phyloP scores from a whole-genome alignment of 805 yeast species.

The Candida rishiriensis region DNA sequence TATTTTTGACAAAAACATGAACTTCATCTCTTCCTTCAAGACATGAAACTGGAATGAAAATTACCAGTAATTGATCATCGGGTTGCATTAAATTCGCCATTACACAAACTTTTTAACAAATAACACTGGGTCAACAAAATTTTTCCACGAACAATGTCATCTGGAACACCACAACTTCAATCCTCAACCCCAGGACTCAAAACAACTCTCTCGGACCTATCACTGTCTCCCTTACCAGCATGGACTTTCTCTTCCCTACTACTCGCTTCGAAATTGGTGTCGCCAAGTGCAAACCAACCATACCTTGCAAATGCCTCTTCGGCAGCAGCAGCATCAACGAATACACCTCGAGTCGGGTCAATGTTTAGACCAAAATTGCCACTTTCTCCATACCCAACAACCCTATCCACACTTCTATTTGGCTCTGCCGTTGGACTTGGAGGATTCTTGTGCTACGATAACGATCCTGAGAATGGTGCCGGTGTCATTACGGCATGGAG shows the following conservation, averaged over 20 bases:
- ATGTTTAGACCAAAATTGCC: slow-evolving; percentile 11
- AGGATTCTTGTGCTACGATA: slow-evolving; percentile 70
- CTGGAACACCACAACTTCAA: background rate
- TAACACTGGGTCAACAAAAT: no score
- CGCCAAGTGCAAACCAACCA: background rate
- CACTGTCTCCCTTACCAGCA: slow-evolving; percentile 45
- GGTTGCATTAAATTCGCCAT: no score
- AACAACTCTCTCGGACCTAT: slow-evolving; percentile 2
- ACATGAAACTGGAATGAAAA: no score
- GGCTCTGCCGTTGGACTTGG: slow-evolving; percentile 63
- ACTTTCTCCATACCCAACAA: slow-evolving; percentile 25
- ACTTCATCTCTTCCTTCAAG: no score
- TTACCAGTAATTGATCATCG: no score
- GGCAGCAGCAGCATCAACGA: slow-evolving; percentile 10
- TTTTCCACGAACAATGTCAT: background rate
- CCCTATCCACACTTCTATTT: slow-evolving; percentile 38
- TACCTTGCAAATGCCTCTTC: slow-evolving; percentile 19
- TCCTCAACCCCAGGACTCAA: no score
- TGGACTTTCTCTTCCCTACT: slow-evolving; percentile 36
- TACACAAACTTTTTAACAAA: no score
- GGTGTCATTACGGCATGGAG: slow-evolving; percentile 85
- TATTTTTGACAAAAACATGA: no score
- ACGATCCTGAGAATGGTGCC: slow-evolving; percentile 72
- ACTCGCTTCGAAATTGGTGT: slow-evolving; percentile 18
- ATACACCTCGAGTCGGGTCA: slow-evolving; percentile 5